Evolutionary conservation across 352 stramenopile species (phyloP), one percentile per base, ranked within the genome.

Genomic region (Halophytophthora polymorphica): DNA sequence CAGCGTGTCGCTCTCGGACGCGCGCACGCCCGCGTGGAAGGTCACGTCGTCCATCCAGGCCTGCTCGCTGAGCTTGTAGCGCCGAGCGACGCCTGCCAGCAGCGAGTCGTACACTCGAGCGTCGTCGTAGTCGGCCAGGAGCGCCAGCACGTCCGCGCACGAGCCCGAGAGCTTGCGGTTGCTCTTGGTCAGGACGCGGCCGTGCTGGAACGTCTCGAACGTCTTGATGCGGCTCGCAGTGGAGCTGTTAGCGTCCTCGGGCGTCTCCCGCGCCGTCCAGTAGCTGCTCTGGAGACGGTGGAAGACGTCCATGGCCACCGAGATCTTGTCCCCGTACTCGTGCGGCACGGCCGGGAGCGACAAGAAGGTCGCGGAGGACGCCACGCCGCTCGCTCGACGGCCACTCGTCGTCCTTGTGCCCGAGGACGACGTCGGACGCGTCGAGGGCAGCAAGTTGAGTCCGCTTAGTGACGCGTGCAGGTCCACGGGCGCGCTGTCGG

Each of bases 251-350:
- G 49, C 60, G 37, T 47, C 36, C 25, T 49, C 39, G n/a, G 17
- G 43, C 7, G 31, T 44, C 19, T 43, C 15, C n/a, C 57, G 48
- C 14, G 68, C 62, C 19, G 43, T 40, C 78, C 78, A 89, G n/a
- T 45, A 53, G 23, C 66, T 80, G 48, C 61, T 81, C 40, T 89
- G 78, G 17, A 89, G 55, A 10, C 70, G 68, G 31, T 86, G 64
- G 38, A 89, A 89, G 41, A 72, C 71, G 21, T 86, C 78, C 69
- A 89, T 84, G 4, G 71, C 68, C 31, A 67, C 47, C n/a, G 56
- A 58, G 31, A 89, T 80, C 50, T 79, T 83, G 42, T 81, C 66
- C n/a, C 61, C 60, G 45, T 77, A 71, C 56, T 83, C 73, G 5
- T 64, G 66, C 4, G 70, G 68, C 2, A 69, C 57, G 2, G 55